Evolutionary conservation across 2,329 filamentous ascomycete species (phyloP), one percentile per base, ranked within the genome.

Genomic region (Ceratocystis cubensis): DNA sequence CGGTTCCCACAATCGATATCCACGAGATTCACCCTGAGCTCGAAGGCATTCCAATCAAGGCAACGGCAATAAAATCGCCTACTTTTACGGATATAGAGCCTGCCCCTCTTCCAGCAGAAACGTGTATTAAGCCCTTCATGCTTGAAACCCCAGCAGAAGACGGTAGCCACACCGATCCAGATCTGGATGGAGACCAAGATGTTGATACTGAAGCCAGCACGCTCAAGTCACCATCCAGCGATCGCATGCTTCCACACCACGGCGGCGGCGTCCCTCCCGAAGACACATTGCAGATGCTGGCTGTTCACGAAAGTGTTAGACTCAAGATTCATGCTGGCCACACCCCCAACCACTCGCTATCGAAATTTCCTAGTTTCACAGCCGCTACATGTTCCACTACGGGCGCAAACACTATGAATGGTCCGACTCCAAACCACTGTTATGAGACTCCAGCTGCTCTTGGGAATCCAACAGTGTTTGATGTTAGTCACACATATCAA

Each of bases 291-390:
- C 74, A 80, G 69, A 76, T 76, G 7, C 74, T 83, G 45, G 76
- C 75, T 28, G 79, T 79, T 6, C 76, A 78, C 5, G 82, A 81
- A 70, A 76, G 77, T 56, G 76, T 75, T 62, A 78, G 84, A 57
- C 78, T 85, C 50, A 84, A 79, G 0, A 82, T 86, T 79, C 80
- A 86, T 72, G 84, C 84, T 22, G 84, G 84, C 0, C 84, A 86
- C 72, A 86, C 84, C 1, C 84, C 84, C 5, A 85, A 79, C 63
- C 83, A 85, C 71, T 84, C 82, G 0, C 74, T 84, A 10, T 83
- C 83, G 3, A 73, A 79, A 1, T 73, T 83, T 17, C 76, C 77
- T 13, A 79, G 71, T 30, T 71, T 70, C 65, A 72, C 73, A 13
- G 69, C 72, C 8, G 67, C 56, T 33, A 70, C 65, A 15, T 44